Base-by-base conservation (phyloP, 352 stramenopile species). In the Phytophthora ramorum region DNA sequence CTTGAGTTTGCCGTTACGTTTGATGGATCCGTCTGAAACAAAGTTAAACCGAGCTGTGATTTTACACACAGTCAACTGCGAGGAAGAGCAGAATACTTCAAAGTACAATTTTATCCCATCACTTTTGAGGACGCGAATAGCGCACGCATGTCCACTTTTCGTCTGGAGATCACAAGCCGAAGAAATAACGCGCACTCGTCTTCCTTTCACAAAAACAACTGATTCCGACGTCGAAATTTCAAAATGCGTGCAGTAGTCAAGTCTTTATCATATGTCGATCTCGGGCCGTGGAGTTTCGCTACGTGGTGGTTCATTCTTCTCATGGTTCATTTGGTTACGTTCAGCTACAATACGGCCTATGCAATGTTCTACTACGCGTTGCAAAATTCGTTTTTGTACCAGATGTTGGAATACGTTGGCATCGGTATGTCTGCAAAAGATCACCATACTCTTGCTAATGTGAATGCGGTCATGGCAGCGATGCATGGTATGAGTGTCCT, bases 21-120 rank as follows among this genome's bases (percentile, higher is more conserved):
- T 68, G 20, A 62, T 63, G 60, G 51, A 68, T 51, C 16, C 62
- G 7, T 59, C 46, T 14, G 40, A 59, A 17, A 35, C 16, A n/a
- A n/a, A n/a, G n/a, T n/a, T n/a, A n/a, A 69, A 69, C 30, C 45
- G 19, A 4, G 12, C 17, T 5, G 30, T 59, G 7, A 45, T 69
- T 37, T 22, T 65, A 3, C 45, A 59, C 26, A 44, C 53, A 6
- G 37, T 69, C 13, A 52, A 48, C 13, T 65, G 62, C 22, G 62
- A 58, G 4, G 16, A 44, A 8, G 10, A 13, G 4, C 38, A 38
- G 7, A 7, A 46, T 13, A 40, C 7, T 43, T n/a, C n/a, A n/a
- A n/a, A n/a, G n/a, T n/a, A n/a, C n/a, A n/a, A 14, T 53, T 68
- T 19, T 68, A 57, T n/a, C 60, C 60, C 8, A 63, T 68, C 8